Evolutionary conservation across 352 stramenopile species (phyloP).

Genomic region (Pythium guiyangense): DNA sequence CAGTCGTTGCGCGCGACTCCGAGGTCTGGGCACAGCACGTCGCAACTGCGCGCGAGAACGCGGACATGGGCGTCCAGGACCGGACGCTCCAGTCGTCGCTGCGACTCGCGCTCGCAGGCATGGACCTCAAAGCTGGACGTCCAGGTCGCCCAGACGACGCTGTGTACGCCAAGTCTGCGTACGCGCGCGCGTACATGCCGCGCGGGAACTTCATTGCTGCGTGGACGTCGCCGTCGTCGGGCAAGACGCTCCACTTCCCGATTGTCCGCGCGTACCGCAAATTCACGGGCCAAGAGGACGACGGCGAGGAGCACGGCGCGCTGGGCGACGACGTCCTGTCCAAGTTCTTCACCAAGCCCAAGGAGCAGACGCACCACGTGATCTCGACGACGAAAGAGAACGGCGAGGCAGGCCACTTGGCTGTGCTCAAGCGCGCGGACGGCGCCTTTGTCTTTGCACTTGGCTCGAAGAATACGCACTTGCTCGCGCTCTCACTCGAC

Average conservation of each 20-base stretch:
- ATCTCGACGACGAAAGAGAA: conserved; percentile 81
- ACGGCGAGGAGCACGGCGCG: conserved; percentile 35
- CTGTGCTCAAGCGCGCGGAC: conserved; percentile 63
- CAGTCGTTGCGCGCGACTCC: conserved; percentile 29
- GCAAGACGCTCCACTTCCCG: conserved; percentile 32
- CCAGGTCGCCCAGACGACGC: conserved; percentile 60
- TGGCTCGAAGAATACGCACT: conserved; percentile 81
- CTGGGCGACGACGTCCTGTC: conserved; percentile 35
- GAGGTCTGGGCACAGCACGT: conserved; percentile 44
- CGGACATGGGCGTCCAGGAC: conserved; percentile 37
- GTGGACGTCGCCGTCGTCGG: conserved; percentile 16
- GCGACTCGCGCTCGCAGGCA: conserved; percentile 21
- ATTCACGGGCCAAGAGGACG: conserved; percentile 80
- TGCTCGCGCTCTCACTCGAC: conserved; percentile 39
- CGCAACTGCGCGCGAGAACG: conserved; percentile 16
- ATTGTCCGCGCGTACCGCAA: conserved; percentile 73
- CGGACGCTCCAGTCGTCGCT: conserved; percentile 36
- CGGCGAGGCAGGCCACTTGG: conserved; percentile 66
- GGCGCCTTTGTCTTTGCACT: conserved; percentile 65
- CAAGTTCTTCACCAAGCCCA: conserved; percentile 75
- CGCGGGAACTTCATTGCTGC: conserved; percentile 71
- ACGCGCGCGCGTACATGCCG: conserved; percentile 62
- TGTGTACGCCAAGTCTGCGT: conserved; percentile 62
- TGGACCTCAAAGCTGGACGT: conserved; percentile 64
- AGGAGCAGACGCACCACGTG: conserved; percentile 36